Evolutionary conservation across 805 yeast species (phyloP), one percentile per base, ranked within the genome.

Genomic region (Blastobotrys peoriensis): DNA sequence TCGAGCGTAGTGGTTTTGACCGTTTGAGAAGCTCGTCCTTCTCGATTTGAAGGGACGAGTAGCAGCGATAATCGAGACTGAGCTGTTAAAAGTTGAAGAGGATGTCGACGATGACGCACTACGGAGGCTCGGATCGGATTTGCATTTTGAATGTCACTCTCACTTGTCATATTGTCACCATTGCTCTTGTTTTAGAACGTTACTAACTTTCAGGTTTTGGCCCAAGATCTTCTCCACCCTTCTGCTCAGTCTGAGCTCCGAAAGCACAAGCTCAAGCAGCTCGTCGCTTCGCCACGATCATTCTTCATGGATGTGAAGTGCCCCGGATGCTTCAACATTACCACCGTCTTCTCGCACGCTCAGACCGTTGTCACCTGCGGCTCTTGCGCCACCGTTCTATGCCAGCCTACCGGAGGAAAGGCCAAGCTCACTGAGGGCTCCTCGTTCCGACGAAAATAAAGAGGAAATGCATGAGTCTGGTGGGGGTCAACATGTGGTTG

Each of bases 391-490:
- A 87, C 96, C 60, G 97, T 93, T 58, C 84, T 93, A 69, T 89
- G 98, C 78, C 83, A 93, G 68, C 99, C 99, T 71, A 85, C 97
- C 60, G 99, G 99, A 81, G 99, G 99, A 80, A 93, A 93, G 82
- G 97, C 98, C 69, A 88, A 84, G 76, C 82, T 93, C 72, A 88
- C 98, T 63, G 98, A 94, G 79, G 99, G 99, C 74, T 86, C 95
- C 70, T 93, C 98, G 66, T 93, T 88, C 93, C 88, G 98, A 84
- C 86, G 87, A 78, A 93, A 91, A 87, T 91, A 86, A 83, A 47
- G 30, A 13, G 30, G 30, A 25, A 25, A 25, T 25, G 30, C 30
- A 25, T 25, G 30, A 25, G 30, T 25, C 13, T 8, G 30, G 13
- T 25, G 30, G 30, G 30, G 30, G 30, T 13, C 13, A 25, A 25